A percentile compares a stretch with the other conserved stretches of the same genome.
These are phyloP conservation scores for Fragaria nilgerrensis DNA, from an alignment of 306 rosid species.

Conservation along the genomic window DNA sequence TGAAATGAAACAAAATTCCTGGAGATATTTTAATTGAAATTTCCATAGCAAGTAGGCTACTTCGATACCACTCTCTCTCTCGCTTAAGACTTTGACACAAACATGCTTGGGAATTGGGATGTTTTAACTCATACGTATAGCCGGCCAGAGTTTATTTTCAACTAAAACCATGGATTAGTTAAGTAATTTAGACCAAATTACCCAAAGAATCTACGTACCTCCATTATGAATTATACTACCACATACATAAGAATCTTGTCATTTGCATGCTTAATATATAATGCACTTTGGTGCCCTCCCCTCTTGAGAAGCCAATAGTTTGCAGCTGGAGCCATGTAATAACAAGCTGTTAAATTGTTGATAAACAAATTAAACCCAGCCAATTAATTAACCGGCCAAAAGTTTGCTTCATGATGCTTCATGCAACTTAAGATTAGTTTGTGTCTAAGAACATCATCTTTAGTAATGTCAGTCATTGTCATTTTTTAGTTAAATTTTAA, in stretches of 20 bases:
- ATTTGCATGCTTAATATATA: background rate
- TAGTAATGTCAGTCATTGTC: no score
- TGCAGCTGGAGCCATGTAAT: background rate
- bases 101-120: background rate
- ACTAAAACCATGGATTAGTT: background rate
- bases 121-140: background rate
- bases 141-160: background rate
- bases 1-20: background rate
- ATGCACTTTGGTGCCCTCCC: no score
- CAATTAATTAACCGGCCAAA: background rate
- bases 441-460: background rate
- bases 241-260: background rate
- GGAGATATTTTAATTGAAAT: background rate
- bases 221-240: background rate
- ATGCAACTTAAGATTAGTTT: background rate
- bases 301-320: background rate
- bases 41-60: background rate
- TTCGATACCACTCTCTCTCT: conserved; percentile 1
- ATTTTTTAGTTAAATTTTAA: no score
- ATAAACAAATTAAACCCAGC: background rate
- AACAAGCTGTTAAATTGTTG: conserved; percentile 2
- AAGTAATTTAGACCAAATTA: background rate
- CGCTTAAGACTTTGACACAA: background rate
- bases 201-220: background rate
- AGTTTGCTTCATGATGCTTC: background rate